Percentiles rank a stretch among this genome's conserved stretches.
Conservation (phyloP, 495 filamentous ascomycete genomes). For the Trichoderma orchidacearum region DNA sequence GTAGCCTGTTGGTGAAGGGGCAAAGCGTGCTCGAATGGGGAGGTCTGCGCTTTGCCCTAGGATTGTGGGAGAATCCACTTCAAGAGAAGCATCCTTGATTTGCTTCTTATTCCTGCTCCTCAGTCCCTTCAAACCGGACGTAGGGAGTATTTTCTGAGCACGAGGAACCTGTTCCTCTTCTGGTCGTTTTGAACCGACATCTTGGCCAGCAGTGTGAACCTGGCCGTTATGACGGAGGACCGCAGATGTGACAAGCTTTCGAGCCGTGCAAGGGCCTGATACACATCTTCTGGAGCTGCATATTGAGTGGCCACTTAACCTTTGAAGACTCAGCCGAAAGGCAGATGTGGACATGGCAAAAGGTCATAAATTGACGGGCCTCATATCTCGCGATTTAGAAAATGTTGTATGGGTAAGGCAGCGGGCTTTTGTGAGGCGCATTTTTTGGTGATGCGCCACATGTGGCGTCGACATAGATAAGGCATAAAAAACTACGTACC, state of each 20-base stretch:
- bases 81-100: neutral
- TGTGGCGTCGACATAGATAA: too few relatives aligned
- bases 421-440: too few relatives aligned
- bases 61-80: neutral
- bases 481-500: too few relatives aligned
- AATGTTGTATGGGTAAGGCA: too few relatives aligned
- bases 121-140: neutral
- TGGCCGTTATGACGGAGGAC: neutral
- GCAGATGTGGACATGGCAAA: neutral
- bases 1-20: conserved; percentile 88
- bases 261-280: neutral
- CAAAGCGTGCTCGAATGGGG: conserved; percentile 84
- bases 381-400: too few relatives aligned
- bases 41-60: conserved; percentile 30
- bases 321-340: neutral
- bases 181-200: neutral
- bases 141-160: neutral
- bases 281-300: neutral
- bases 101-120: neutral
- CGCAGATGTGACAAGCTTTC: neutral
- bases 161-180: neutral
- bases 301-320: neutral
- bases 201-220: neutral
- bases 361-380: neutral
- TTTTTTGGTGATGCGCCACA: too few relatives aligned